Evolutionary conservation across 495 filamentous ascomycete genomes (phyloP).

Genomic region (Lophium mytilinum): DNA sequence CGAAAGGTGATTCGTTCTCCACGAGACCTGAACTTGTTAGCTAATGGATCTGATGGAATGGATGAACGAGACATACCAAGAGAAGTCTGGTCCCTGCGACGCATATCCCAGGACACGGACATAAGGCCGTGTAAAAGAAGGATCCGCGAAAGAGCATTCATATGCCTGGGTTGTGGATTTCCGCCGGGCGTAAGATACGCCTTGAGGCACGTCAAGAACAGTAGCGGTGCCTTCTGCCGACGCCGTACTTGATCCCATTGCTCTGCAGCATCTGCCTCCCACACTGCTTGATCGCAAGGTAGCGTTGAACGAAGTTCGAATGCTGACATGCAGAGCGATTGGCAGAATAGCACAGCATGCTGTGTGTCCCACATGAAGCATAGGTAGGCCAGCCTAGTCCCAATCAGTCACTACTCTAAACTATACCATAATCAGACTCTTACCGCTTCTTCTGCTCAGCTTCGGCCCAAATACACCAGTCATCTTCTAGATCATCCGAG

Average conservation of each 20-base stretch:
- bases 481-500: conserved; percentile 30
- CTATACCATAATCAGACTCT: background rate
- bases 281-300: conserved; percentile 40
- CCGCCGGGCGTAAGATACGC: conserved; percentile 41
- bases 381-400: conserved; percentile 40
- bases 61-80: conserved; percentile 27
- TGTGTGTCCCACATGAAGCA: conserved; percentile 56
- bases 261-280: conserved; percentile 44
- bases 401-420: background rate
- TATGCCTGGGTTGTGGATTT: conserved; percentile 29
- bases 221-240: conserved; percentile 24
- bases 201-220: conserved; percentile 44
- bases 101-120: conserved; percentile 49
- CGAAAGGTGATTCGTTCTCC: conserved; percentile 35
- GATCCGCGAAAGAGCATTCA: conserved; percentile 43
- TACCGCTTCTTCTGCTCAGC: conserved; percentile 47
- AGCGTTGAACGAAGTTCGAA: conserved; percentile 46
- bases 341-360: conserved; percentile 49
- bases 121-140: conserved; percentile 48
- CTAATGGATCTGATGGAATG: background rate
- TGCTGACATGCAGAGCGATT: conserved; percentile 51
- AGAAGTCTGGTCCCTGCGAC: conserved; percentile 48
- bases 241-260: conserved; percentile 39
- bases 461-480: conserved; percentile 44
- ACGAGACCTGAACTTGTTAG: conserved; percentile 5